Base-by-base conservation (phyloP, 2,329 filamentous ascomycete genomes). In the Hirsutella rhossiliensis region DNA sequence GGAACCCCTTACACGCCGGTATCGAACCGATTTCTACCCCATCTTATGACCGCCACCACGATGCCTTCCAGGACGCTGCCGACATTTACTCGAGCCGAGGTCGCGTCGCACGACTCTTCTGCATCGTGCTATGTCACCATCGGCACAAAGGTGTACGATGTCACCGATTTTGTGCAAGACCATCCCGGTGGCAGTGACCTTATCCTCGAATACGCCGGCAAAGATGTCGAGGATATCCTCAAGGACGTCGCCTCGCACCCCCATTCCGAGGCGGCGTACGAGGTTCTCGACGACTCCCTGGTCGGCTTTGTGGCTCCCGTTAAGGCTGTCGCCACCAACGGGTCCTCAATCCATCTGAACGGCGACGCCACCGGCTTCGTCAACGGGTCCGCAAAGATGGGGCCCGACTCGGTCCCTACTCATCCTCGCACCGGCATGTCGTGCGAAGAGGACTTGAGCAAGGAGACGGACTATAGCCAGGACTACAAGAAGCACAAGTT, bases 401-500 rank as follows among this genome's bases (percentile, higher is more conserved):
- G 44, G 40, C 50, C 54, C 46, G 47, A 59, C 51, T 51, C 64
- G 45, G 50, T 55, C 29, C 30, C 54, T 17, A 50, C 52, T 57
- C 67, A 80, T 64, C 66, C 79, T 52, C 82, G 62, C 40, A 98
- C 92, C 4, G 90, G 90, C 60, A 87, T 97, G 85, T 85, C 88
- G 8, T 82, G 76, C 45, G 92, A 80, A 53, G 89, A 90, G 53
- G 92, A 98, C 54, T 67, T 98, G 47, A 84, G 73, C 52, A 83
- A 81, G 58, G 89, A 95, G 48, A 98, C 92, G 9, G 88, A 98
- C 59, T 63, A 73, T 45, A 62, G 51, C 20, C 64, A 65, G 39
- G 92, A 98, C 60, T 98, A 84, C 71, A 85, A 87, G 65, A 84
- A 75, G 46, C 82, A 97, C 75, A 94, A 94, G 64, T 98, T 98